Conservation (phyloP, 2,329 filamentous ascomycete genomes). For the Xylogone sp. region DNA sequence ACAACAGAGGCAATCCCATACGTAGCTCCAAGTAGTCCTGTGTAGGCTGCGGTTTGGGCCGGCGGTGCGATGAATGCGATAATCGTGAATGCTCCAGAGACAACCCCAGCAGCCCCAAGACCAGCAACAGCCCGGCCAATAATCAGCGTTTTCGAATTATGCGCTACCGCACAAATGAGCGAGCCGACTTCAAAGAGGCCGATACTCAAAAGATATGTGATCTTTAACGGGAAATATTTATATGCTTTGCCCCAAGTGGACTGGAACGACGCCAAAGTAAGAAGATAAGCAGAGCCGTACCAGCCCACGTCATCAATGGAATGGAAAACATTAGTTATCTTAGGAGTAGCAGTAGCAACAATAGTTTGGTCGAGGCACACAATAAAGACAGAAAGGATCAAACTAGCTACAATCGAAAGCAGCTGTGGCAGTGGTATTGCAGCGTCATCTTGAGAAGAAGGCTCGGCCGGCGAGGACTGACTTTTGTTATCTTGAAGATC, state of each 20-base stretch:
- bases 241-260: conserved; percentile 13
- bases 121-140: conserved; percentile 24
- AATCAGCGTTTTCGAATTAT: conserved; percentile 19
- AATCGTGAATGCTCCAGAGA: conserved; percentile 37
- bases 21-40: conserved; percentile 24
- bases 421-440: neutral
- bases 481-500: neutral
- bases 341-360: conserved; percentile 47
- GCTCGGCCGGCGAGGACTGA: neutral
- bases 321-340: conserved; percentile 4
- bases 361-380: conserved; percentile 38
- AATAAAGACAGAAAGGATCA: conserved; percentile 9
- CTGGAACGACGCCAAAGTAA: conserved; percentile 32
- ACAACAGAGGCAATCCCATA: conserved; percentile 13
- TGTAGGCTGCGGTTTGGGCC: conserved; percentile 28
- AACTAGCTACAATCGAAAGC: neutral
- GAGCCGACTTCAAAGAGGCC: conserved; percentile 16
- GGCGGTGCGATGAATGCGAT: conserved; percentile 30
- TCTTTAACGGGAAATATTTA: conserved; percentile 14
- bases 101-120: conserved; percentile 15
- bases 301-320: conserved; percentile 19
- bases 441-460: neutral
- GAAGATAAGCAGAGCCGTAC: conserved; percentile 30
- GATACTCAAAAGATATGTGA: conserved; percentile 5
- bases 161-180: conserved; percentile 16